Conservation (phyloP, 768 basidiomycete genomes). For the Rhodotorula kratochvilovae region DNA sequence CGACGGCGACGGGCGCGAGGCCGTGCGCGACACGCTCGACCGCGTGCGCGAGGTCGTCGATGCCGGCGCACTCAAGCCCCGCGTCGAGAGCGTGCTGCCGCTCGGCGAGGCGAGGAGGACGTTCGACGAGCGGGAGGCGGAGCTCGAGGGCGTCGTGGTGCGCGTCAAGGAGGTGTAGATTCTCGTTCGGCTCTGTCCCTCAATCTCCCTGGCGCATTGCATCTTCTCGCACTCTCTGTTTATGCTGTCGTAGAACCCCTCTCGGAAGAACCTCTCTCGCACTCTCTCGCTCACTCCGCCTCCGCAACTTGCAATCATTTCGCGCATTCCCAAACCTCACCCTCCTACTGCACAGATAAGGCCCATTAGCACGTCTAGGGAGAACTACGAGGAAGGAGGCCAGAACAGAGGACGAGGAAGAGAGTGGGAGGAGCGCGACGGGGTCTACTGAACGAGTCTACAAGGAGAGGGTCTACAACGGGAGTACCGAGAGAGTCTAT, state of each 20-base stretch:
- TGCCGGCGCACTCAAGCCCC: constrained; percentile 19
- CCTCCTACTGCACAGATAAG: no score
- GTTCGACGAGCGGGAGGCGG: constrained; percentile 21
- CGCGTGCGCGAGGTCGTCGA: constrained; percentile 38
- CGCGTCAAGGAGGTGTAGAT: constrained; percentile 21
- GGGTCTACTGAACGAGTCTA: no score
- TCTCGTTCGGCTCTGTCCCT: not conserved
- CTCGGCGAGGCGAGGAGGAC: constrained; percentile 29
- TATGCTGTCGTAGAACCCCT: not conserved
- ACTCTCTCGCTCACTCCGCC: no score
- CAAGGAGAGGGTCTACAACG: no score
- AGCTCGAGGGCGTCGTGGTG: constrained; percentile 9
- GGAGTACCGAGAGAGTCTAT: no score
- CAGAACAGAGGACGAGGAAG: no score
- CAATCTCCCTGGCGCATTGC: not conserved
- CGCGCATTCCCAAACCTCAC: no score
- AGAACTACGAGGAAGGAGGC: no score
- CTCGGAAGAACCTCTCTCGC: no score
- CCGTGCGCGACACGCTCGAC: constrained; percentile 41
- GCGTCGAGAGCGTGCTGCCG: constrained; percentile 26
- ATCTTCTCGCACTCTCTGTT: not conserved
- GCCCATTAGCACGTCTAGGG: no score
- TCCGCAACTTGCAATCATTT: no score
- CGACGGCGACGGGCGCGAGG: constrained; percentile 36
- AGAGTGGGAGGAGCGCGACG: no score